phyloP scores from a whole-genome alignment of 177 flowering plant species.

The Telopea speciosissima region DNA sequence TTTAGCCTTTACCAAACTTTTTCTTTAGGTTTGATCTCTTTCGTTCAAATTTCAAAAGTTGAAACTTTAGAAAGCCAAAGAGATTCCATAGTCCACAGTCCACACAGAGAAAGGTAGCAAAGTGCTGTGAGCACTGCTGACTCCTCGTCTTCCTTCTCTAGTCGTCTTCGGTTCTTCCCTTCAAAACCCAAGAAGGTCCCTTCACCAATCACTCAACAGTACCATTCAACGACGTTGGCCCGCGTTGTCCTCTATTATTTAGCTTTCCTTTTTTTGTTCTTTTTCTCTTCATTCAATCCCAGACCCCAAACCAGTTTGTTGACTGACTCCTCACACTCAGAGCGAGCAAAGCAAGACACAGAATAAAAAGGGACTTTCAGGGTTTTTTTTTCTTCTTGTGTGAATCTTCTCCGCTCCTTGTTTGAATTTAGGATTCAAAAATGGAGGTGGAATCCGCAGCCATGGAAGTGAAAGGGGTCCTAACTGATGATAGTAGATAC shows the following conservation, averaged over 20 bases:
- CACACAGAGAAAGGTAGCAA: not conserved
- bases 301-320: not conserved
- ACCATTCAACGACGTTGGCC: not conserved
- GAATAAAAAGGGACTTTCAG: not conserved
- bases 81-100: not conserved
- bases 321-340: not conserved
- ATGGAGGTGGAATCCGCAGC: slow-evolving; percentile 26
- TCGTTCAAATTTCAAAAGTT: not conserved
- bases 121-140: not conserved
- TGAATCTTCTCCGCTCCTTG: not conserved
- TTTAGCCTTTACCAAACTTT: no score
- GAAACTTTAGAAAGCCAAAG: not conserved
- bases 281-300: not conserved
- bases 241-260: not conserved
- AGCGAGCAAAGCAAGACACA: not conserved
- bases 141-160: no score
- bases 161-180: not conserved
- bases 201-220: not conserved
- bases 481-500: slow-evolving; percentile 41
- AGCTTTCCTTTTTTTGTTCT: not conserved
- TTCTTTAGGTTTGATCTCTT: no score
- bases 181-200: not conserved
- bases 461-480: slow-evolving; percentile 25
- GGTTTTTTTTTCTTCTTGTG: not conserved
- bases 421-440: not conserved